Conservation (phyloP, 179 eudicot species). For the Beta macrorhiza region DNA sequence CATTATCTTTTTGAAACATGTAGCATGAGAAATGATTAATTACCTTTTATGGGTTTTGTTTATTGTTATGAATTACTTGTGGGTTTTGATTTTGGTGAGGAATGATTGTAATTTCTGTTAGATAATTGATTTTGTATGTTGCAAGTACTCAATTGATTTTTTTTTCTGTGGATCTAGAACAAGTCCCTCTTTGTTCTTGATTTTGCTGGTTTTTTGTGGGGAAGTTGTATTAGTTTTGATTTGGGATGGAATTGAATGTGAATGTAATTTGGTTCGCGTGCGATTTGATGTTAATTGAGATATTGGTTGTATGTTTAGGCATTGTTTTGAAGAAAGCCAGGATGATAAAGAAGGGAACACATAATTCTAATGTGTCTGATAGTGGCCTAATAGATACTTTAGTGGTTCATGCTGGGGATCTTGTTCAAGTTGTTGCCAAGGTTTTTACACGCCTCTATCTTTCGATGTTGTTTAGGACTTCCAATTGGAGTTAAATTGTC, state of each 20-base stretch:
- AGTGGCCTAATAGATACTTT: slow-evolving; percentile 69
- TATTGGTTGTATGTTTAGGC: slow-evolving; percentile 45
- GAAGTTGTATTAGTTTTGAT: not conserved
- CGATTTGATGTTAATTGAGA: not conserved
- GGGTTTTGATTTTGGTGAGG: slow-evolving; percentile 33
- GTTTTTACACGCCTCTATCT: slow-evolving; percentile 29
- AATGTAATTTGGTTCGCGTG: not conserved
- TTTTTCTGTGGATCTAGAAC: slow-evolving; percentile 27
- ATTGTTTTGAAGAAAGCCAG: slow-evolving; percentile 80
- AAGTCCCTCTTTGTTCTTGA: not conserved
- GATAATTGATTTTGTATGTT: slow-evolving; percentile 5
- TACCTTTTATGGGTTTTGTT: slow-evolving; percentile 23
- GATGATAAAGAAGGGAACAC: slow-evolving; percentile 71
- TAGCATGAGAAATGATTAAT: not conserved
- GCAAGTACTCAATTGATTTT: slow-evolving; percentile 31
- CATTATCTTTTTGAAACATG: not conserved
- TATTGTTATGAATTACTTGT: slow-evolving; percentile 2
- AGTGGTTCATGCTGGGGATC: slow-evolving; percentile 64
- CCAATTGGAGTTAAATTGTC: not conserved
- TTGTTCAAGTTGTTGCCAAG: slow-evolving; percentile 95
- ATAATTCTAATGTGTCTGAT: slow-evolving; percentile 45
- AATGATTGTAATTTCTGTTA: slow-evolving; percentile 6
- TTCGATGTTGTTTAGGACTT: not conserved
- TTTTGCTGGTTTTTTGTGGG: not conserved
- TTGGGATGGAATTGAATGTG: slow-evolving; percentile 1